phyloP scores from a whole-genome alignment of 495 filamentous ascomycete genomes.

The Podospora pseudoanserina region DNA sequence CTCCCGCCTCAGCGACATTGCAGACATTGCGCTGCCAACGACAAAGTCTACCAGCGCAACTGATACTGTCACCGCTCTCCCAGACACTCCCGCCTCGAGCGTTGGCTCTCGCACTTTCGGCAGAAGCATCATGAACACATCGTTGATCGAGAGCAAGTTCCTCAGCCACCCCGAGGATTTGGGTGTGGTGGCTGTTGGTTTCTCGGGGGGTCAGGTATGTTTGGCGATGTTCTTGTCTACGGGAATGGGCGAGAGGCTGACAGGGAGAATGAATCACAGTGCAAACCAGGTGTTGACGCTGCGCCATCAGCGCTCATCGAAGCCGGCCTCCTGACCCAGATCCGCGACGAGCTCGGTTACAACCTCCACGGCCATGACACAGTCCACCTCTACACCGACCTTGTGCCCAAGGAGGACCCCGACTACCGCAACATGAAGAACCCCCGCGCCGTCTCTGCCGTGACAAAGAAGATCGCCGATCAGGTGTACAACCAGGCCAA shows the following conservation, averaged over 20 bases:
- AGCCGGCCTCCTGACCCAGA: constrained; percentile 78
- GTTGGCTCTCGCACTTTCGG: constrained; percentile 26
- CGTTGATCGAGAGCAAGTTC: constrained; percentile 76
- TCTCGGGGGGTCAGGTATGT: constrained; percentile 91
- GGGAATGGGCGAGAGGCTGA: constrained; percentile 12
- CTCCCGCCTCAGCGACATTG: constrained; percentile 14
- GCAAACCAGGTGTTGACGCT: constrained; percentile 88
- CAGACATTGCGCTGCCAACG: constrained; percentile 18
- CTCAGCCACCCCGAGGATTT: constrained; percentile 72
- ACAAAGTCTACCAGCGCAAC: constrained; percentile 9
- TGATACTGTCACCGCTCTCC: constrained; percentile 11
- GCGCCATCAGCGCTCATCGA: constrained; percentile 89
- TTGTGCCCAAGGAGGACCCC: constrained; percentile 70
- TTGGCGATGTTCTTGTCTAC: not conserved
- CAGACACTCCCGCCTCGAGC: constrained; percentile 10
- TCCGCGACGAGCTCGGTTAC: constrained; percentile 82
- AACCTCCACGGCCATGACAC: constrained; percentile 77
- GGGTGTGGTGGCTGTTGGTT: constrained; percentile 91
- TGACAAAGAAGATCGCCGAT: constrained; percentile 72
- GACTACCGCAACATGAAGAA: constrained; percentile 89
- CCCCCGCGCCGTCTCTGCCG: constrained; percentile 80
- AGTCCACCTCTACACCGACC: constrained; percentile 76
- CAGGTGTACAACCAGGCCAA: constrained; percentile 87
- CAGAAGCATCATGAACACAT: constrained; percentile 47
- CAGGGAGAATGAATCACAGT: constrained; percentile 45